Conservation (phyloP, 2,329 filamentous ascomycete genomes). For the Penicillium italicum region DNA sequence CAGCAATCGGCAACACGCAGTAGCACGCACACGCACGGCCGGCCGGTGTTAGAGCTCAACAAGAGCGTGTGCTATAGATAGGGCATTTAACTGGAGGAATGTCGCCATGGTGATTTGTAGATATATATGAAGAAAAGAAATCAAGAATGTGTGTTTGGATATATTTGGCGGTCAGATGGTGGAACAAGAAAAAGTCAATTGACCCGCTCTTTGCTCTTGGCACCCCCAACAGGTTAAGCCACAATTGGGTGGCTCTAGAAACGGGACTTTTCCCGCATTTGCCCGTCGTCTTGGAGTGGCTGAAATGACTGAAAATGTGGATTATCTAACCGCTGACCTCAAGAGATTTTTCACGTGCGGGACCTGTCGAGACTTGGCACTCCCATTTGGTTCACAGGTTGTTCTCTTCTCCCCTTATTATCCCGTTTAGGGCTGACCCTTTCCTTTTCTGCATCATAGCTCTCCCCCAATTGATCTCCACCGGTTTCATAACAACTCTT, state of each 20-base stretch:
- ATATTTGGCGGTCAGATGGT: constrained; percentile 4
- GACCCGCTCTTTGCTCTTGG: neutral
- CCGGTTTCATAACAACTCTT: neutral
- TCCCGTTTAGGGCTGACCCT: neutral
- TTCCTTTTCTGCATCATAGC: neutral
- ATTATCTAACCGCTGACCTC: neutral
- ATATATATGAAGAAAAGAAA: constrained; percentile 2
- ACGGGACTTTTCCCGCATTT: neutral
- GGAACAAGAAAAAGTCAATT: neutral
- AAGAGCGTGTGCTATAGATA: constrained; percentile 19
- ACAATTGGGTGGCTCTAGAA: neutral
- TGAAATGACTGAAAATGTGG: neutral
- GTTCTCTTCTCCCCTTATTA: neutral
- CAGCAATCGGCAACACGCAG: constrained; percentile 17
- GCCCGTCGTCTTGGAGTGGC: neutral
- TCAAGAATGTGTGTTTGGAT: constrained; percentile 8
- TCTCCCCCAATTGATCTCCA: neutral
- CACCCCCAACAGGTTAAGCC: neutral
- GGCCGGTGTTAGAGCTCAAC: constrained; percentile 21
- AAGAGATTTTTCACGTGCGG: constrained; percentile 2
- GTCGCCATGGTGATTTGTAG: constrained; percentile 12
- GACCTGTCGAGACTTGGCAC: neutral
- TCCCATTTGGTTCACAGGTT: neutral
- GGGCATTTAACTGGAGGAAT: constrained; percentile 25
- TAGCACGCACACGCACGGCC: constrained; percentile 1